These are phyloP conservation scores for Acrocalymma vagum DNA, from an alignment of 2,329 filamentous ascomycete species.

Conservation along the genomic window DNA sequence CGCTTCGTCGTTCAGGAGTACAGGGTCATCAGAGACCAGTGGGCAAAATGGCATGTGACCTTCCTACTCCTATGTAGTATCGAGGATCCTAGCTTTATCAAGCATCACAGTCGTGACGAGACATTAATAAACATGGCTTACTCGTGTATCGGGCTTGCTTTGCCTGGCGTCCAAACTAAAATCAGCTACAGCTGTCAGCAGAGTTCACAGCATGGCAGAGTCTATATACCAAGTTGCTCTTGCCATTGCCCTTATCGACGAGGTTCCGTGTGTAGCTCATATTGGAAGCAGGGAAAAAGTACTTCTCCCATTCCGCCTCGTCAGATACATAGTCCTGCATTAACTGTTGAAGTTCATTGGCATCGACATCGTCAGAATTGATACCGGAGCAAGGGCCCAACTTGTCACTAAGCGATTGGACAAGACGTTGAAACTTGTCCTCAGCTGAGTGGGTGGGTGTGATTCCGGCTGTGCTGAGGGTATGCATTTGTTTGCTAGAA, in stretches of 20 bases:
- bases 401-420: constrained; percentile 74
- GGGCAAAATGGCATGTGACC: too few species aligned
- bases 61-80: too few species aligned
- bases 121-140: constrained; percentile 29
- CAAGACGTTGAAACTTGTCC: constrained; percentile 71
- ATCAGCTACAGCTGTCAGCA: constrained; percentile 67
- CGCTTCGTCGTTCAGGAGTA: constrained; percentile 40
- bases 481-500: background rate
- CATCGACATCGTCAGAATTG: constrained; percentile 82
- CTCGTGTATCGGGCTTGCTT: constrained; percentile 86
- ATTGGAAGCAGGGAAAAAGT: constrained; percentile 75
- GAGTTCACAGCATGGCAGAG: background rate
- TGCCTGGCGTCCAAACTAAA: constrained; percentile 87
- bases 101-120: too few species aligned
- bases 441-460: constrained; percentile 15
- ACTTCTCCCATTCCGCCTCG: constrained; percentile 75
- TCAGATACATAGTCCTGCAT: constrained; percentile 79
- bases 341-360: constrained; percentile 72
- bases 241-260: constrained; percentile 88
- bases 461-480: constrained; percentile 29
- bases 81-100: too few species aligned
- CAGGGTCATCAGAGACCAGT: constrained; percentile 17
- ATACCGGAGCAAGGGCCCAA: constrained; percentile 84
- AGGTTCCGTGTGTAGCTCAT: constrained; percentile 86
- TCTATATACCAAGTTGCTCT: constrained; percentile 72